These are phyloP conservation scores for Clavulina sp. DNA, from an alignment of 768 basidiomycete genomes.

Conservation along the genomic window DNA sequence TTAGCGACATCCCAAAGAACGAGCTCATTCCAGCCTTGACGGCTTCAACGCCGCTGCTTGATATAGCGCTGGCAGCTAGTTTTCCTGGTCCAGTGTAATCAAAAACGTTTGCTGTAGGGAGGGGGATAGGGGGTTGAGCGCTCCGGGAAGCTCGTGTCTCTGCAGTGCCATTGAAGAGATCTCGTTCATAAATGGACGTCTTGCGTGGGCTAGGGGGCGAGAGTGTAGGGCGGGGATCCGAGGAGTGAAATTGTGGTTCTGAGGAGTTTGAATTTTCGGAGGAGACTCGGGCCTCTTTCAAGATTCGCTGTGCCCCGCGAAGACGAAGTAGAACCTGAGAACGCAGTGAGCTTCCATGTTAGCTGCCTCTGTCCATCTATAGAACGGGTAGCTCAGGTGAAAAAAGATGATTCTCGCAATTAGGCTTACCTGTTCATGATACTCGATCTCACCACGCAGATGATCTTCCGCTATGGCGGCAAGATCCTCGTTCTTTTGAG, in stretches of 20 bases:
- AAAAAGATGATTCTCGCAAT: background rate
- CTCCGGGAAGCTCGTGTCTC: background rate
- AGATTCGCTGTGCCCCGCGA: constrained; percentile 34
- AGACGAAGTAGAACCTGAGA: constrained; percentile 44
- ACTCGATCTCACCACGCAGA: constrained; percentile 59
- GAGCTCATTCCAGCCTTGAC: constrained; percentile 57
- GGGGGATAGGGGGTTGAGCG: constrained; percentile 28
- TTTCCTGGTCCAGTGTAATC: constrained; percentile 40
- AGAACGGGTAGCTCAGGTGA: no score
- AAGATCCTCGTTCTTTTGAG: constrained; percentile 58
- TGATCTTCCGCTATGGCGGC: constrained; percentile 39
- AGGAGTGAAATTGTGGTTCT: background rate
- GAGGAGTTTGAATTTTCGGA: no score
- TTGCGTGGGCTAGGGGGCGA: constrained; percentile 28
- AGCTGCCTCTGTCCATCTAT: no score
- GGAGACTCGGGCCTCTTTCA: constrained; percentile 28
- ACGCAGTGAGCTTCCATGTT: no score
- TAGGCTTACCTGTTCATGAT: constrained; percentile 46
- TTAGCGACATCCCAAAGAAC: constrained; percentile 23
- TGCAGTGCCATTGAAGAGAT: constrained; percentile 29
- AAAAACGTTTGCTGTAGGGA: constrained; percentile 65
- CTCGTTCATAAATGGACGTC: constrained; percentile 61
- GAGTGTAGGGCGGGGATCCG: background rate
- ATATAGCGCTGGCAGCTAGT: constrained; percentile 56
- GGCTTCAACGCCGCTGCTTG: no score